phyloP scores from a whole-genome alignment of 2,329 filamentous ascomycete genomes.

The Elsinoe batatas region DNA sequence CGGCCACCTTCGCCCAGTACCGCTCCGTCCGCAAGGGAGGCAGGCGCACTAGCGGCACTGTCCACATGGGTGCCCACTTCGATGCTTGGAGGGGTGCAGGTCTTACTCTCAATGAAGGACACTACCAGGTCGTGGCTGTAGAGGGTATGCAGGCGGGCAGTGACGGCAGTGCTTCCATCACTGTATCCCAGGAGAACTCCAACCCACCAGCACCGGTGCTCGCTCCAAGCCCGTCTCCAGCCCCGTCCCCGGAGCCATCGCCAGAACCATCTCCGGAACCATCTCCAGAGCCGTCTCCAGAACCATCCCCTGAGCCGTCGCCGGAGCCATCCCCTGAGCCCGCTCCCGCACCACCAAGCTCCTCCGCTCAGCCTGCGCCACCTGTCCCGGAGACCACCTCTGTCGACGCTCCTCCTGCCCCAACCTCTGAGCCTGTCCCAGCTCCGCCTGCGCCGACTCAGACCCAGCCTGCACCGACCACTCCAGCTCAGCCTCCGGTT shows the following conservation, averaged over 20 bases:
- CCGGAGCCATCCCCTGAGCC: background rate
- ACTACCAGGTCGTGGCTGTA: slow-evolving; percentile 21
- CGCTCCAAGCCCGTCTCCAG: background rate
- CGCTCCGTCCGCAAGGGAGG: slow-evolving; percentile 32
- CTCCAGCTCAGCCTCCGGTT: background rate
- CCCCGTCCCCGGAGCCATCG: background rate
- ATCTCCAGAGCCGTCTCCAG: background rate
- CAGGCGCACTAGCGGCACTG: slow-evolving; percentile 21
- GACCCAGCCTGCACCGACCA: background rate
- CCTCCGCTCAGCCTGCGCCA: background rate
- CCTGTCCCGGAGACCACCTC: background rate
- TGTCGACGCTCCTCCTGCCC: background rate
- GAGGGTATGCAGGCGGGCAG: slow-evolving; percentile 18
- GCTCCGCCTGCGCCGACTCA: background rate
- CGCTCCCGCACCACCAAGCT: background rate
- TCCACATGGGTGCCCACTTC: slow-evolving; percentile 23
- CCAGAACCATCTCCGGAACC: background rate
- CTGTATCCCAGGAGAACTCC: background rate
- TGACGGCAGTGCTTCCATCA: slow-evolving; percentile 13
- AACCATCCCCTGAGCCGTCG: background rate
- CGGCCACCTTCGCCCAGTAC: slow-evolving; percentile 35
- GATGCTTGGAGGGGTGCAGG: slow-evolving; percentile 20
- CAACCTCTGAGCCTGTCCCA: background rate
- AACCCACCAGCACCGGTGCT: background rate
- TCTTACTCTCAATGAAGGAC: slow-evolving; percentile 23